Conservation (phyloP, 192 early-diverging fungal genomes). For the Geranomyces variabilis region DNA sequence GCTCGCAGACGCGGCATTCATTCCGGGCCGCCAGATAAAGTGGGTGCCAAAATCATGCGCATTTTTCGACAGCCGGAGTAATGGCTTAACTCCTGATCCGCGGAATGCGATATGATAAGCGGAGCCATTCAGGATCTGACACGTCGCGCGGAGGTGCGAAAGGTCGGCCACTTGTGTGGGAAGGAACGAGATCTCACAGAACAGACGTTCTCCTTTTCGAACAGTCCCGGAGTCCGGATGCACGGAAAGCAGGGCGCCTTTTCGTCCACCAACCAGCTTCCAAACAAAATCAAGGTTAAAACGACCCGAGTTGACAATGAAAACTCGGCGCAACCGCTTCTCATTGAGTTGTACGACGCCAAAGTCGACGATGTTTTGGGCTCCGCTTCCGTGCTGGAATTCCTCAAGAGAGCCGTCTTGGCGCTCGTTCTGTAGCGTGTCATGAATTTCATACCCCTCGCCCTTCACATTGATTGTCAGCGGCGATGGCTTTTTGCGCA, state of each 20-base stretch:
- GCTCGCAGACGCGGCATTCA: conserved; percentile 37
- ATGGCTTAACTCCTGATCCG: conserved; percentile 50
- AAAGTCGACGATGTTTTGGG: conserved; percentile 58
- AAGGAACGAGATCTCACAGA: conserved; percentile 53
- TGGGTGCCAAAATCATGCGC: conserved; percentile 56
- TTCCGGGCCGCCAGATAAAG: conserved; percentile 51
- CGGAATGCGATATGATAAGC: conserved; percentile 50
- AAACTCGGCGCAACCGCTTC: conserved; percentile 51
- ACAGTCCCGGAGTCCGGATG: conserved; percentile 59
- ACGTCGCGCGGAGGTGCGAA: conserved; percentile 50
- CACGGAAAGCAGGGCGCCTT: conserved; percentile 36
- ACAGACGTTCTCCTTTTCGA: conserved; percentile 51
- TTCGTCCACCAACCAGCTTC: conserved; percentile 41
- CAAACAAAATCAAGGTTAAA: conserved; percentile 65
- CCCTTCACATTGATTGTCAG: conserved; percentile 64
- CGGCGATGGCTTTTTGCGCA: conserved; percentile 61
- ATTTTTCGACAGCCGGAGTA: conserved; percentile 45
- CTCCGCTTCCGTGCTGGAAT: conserved; percentile 30
- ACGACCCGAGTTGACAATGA: conserved; percentile 58
- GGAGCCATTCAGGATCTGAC: conserved; percentile 59
- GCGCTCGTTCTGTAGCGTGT: conserved; percentile 53
- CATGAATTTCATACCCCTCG: conserved; percentile 65
- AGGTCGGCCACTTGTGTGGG: conserved; percentile 38
- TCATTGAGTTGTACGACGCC: conserved; percentile 62
- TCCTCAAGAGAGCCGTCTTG: conserved; percentile 49